phyloP scores from a whole-genome alignment of 768 basidiomycete genomes.

The Rhizopogon vinicolor region DNA sequence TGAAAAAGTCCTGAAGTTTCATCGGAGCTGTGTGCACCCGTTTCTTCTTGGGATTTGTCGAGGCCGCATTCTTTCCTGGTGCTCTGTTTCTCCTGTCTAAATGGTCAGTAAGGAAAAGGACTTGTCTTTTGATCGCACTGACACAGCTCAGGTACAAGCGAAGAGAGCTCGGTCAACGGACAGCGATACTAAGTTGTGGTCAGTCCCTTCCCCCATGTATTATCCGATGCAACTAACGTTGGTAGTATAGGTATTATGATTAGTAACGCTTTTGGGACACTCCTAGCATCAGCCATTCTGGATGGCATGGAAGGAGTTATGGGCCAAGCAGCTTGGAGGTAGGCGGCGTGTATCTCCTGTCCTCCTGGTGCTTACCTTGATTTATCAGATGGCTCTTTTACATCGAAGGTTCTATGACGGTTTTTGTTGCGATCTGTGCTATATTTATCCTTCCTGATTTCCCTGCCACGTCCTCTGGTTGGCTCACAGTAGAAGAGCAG shows the following conservation, averaged over 20 bases:
- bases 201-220: background rate
- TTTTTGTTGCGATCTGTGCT: conserved; percentile 44
- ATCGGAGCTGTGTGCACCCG: conserved; percentile 60
- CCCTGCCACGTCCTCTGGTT: conserved; percentile 51
- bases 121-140: conserved; percentile 42
- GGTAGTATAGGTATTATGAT: conserved; percentile 46
- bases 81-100: conserved; percentile 36
- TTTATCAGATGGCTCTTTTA: conserved; percentile 65
- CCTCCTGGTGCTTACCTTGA: background rate
- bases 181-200: conserved; percentile 61
- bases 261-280: conserved; percentile 77
- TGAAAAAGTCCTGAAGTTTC: conserved; percentile 38
- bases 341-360: conserved; percentile 10
- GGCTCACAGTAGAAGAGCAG: conserved; percentile 56
- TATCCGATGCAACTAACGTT: background rate
- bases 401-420: conserved; percentile 57
- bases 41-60: conserved; percentile 76
- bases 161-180: conserved; percentile 64
- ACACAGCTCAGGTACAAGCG: conserved; percentile 63
- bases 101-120: conserved; percentile 26
- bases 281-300: conserved; percentile 75
- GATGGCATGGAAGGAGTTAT: conserved; percentile 63
- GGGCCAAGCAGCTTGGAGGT: conserved; percentile 74
- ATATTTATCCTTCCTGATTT: conserved; percentile 73
- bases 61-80: conserved; percentile 70